Evolutionary conservation across 768 basidiomycete species (phyloP), one percentile per base, ranked within the genome.

Genomic region (Lentinus tigrinus): DNA sequence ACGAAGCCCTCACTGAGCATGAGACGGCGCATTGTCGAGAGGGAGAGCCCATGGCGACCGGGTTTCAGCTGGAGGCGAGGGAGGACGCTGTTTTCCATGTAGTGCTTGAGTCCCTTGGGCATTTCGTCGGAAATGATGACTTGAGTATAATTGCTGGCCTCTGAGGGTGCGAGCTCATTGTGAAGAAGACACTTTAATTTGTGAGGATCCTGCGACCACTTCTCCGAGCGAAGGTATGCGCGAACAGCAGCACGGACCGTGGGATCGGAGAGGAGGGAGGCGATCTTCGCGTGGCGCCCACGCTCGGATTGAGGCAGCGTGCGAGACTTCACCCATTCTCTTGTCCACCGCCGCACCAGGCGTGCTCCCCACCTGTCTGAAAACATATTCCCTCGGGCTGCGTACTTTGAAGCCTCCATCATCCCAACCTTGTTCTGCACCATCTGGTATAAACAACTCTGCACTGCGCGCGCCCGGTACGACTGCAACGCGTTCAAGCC

Each of bases 1-100:
- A 7, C 24, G 37, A 64, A 66, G 13, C 63, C 63, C 46, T 74
- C 65, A 2, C 54, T 39, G 11, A 56, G 65, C 36, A 79, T 61
- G 54, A 61, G 72, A 1, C 62, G 61, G 24, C 71, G 63, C 9
- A 73, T 73, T 3, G 75, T 78, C 14, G 39, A 16, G 17, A 77
- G 38, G 2, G 68, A 70, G 4, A 78, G 55, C 0, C 75, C 73
- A 38, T 67, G 65, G 17, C 42, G 38, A 26, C 37, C 59, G 23
- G 65, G 27, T 38, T 62, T 59, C 19, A 59, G n/a, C 11, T 62
- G 54, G 23, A 62, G 23, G 4, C 47, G 57, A 23, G 63, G 61
- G 31, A 65, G 46, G 3, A 65, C 40, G 8, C 50, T 54, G 4
- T 44, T 16, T 54, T 62, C 58, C 21, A 65, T 36, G 42, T 59